Evolutionary conservation across 2,329 filamentous ascomycete species (phyloP), one percentile per base, ranked within the genome.

Genomic region (Dactylellina parvicollis): DNA sequence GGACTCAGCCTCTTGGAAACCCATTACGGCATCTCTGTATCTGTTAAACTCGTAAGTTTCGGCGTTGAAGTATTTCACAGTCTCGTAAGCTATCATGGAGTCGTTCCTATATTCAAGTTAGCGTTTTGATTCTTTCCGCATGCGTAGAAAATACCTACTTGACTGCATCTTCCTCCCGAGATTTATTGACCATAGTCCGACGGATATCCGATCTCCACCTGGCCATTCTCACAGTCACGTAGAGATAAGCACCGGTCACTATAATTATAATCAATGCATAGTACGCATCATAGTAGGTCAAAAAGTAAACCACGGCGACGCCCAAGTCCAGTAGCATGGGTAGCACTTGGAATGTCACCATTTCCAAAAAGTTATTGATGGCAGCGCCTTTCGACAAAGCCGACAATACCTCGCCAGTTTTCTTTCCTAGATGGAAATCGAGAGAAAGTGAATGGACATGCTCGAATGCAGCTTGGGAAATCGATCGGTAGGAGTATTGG

Each of bases 11-110:
- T 82, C 82, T 79, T 94, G 91, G 80, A 89, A 94, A 61, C 86
- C 86, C 47, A 83, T 83, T 61, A 95, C 90, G 24, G 91, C 90
- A 46, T 85, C 81, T 49, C 88, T 85, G 78, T 92, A 94, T 22
- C 91, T 86, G 52, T 85, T 83, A 76, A 92, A 92, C 78, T 95
- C 91, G 78, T 90, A 93, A 1, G 86, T 84, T 78, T 94, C 91
- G 5, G 91, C 91, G 77, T 94, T 94, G 84, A 95, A 95, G 78
- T 94, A 94, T 80, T 94, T 95, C 79, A 94, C 91, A 1, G 91
- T 94, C 82, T 99, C 95, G 80, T 98, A 99, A n/a, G 92, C 96
- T 75, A 95, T 92, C 83, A 99, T 95, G 0, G 95, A 98, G 80
- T 99, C 95, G 79, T 97, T 98, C 82, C 74, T 75, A 36, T 18